A percentile compares a stretch with the other conserved stretches of the same genome.
phyloP scores from a whole-genome alignment of 2,329 filamentous ascomycete genomes.

The Xylaria arbuscula region DNA sequence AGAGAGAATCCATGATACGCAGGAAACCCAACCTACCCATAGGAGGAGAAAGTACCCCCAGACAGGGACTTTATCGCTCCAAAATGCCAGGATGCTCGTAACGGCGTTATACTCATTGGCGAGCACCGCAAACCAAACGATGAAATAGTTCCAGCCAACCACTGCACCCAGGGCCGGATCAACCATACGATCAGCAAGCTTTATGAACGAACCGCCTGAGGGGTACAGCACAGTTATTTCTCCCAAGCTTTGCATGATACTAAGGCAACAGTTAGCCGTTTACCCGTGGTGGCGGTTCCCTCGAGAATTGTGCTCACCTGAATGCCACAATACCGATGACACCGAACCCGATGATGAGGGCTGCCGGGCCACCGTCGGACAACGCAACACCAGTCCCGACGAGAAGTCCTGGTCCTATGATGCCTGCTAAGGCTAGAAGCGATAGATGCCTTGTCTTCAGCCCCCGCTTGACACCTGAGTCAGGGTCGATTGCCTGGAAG shows the following conservation, averaged over 20 bases:
- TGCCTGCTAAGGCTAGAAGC: constrained; percentile 73
- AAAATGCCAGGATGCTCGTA: constrained; percentile 73
- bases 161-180: constrained; percentile 76
- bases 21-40: constrained; percentile 61
- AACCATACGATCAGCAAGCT: constrained; percentile 75
- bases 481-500: constrained; percentile 64
- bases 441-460: constrained; percentile 72
- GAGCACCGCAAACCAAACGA: constrained; percentile 66
- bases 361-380: constrained; percentile 74
- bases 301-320: constrained; percentile 50
- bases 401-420: constrained; percentile 76
- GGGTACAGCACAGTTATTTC: constrained; percentile 80
- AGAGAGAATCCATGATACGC: not conserved
- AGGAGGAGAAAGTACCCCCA: constrained; percentile 80
- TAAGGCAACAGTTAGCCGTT: constrained; percentile 46
- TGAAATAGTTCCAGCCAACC: constrained; percentile 78
- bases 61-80: constrained; percentile 69
- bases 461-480: constrained; percentile 74
- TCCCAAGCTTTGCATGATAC: constrained; percentile 78
- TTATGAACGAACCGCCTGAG: constrained; percentile 76
- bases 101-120: constrained; percentile 79
- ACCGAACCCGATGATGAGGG: constrained; percentile 77
- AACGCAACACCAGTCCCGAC: constrained; percentile 78
- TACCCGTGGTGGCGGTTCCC: not conserved
- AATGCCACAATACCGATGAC: constrained; percentile 76